Base-by-base conservation (phyloP, 2,329 filamentous ascomycete genomes). In the Bertia moriformis region DNA sequence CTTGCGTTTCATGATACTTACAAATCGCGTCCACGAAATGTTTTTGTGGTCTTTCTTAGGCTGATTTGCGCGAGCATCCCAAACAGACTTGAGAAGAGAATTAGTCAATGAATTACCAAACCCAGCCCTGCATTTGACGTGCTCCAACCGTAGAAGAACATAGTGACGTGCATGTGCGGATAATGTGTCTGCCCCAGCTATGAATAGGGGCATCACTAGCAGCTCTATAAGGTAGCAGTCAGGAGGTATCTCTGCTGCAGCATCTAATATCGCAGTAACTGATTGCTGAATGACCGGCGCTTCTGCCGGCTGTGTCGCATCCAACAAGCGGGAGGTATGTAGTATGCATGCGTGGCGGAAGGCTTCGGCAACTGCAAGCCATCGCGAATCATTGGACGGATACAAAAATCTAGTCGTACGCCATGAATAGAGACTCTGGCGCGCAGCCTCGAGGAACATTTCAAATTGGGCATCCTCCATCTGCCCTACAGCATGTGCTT, bases 151-250 rank as follows among this genome's bases (percentile, higher is more conserved):
- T 18, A 18, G 7, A 7, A 53, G 37, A n/a, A 55, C 41, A 40
- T 55, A 55, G 39, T 54, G 51, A n/a, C 46, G 49, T 3, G 51
- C 49, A 39, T 52, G 50, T 1, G 42, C 40, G n/a, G 48, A 46
- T 4, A 55, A 42, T 4, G 44, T 45, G 37, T 55, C 52, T 0
- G 49, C 43, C 3, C 52, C 52, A 12, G 48, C 51, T 45, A 54
- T 51, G 19, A 55, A 55, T 0, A 55, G 38, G 4, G 52, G 52
- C 19, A 55, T 40, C 2, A 55, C 50, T 13, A 50, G 36, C 3
- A 54, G 42, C 33, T 55, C 52, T 3, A 54, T 41, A 10, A 54
- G 27, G 2, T 42, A 45, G 18, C 43, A 51, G 2, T 48, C 46
- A 0, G 38, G 22, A 1, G 52, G 45, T 12, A 54, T 46, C 13